Base-by-base conservation (phyloP, 1,284 basidiomycete species). In the Mrakiaceae sp. region DNA sequence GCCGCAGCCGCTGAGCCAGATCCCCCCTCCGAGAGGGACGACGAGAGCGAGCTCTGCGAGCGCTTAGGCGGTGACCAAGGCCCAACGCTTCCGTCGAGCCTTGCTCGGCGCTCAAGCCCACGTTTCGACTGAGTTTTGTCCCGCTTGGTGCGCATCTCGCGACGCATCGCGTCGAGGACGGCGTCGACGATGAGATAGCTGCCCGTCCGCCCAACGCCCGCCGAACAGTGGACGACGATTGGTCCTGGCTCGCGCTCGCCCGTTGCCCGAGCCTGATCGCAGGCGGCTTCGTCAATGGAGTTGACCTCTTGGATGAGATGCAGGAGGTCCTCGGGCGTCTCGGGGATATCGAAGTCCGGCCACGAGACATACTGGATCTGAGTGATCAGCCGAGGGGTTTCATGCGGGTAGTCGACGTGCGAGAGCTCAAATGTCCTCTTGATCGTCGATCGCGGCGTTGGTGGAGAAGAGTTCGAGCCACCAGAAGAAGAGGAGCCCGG, bases 261-360 rank as follows among this genome's bases (percentile, higher is more conserved):
- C 6, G 55, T 7, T n/a, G 43, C 43, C 7, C 12, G 11, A 10
- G 55, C 55, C 39, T 54, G 8, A 9, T 12, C 46, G 50, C 64
- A 11, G 67, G 73, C 69, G 53, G 66, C 71, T 66, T 69, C 68
- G 5, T 80, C 78, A n/a, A 61, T 43, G 53, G 52, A 53, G 66
- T 84, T 80, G 40, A 84, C 82, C 64, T 83, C 79, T 46, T 75
- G 74, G 68, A 95, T 82, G 47, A 96, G 80, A 4, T 81, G 78
- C 53, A 95, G 76, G 42, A 96, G 77, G 3, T 86, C 85, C 4
- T 81, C 78, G 0, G 91, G 85, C 65, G 88, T 84, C 8, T 87
- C 84, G 1, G 93, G 92, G 3, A 96, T 90, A 73, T 93, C 92
- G 78, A 95, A 87, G 72, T 97, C 92, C 2, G 91, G 90, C 92